Conservation (phyloP, 129 eudicot genomes). For the Scalesia atractyloides region DNA sequence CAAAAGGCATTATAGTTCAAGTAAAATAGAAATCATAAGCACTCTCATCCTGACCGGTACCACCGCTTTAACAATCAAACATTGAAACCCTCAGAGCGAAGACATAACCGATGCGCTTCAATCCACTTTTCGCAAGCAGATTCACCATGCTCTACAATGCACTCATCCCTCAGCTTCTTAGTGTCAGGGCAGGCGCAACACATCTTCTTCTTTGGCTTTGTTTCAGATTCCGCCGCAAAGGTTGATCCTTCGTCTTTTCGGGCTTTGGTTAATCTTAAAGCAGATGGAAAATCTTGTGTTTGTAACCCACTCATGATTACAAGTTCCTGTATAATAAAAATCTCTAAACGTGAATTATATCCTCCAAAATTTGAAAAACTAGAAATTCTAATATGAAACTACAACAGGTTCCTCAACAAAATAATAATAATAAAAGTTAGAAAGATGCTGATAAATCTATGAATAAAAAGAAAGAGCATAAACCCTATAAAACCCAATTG, state of each 20-base stretch:
- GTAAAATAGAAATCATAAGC: conserved; percentile 11
- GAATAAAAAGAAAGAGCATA: too few species aligned
- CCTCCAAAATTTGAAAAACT: background rate
- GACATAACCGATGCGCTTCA: conserved; percentile 79
- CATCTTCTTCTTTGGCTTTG: conserved; percentile 93
- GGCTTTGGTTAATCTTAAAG: conserved; percentile 37
- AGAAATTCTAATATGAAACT: too few species aligned
- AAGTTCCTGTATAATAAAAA: conserved; percentile 20
- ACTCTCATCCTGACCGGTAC: background rate
- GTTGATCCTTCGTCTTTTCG: conserved; percentile 43
- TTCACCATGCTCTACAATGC: conserved; percentile 88
- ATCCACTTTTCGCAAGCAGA: conserved; percentile 83
- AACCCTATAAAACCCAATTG: too few species aligned
- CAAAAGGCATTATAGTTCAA: conserved; percentile 5
- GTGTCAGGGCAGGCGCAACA: conserved; percentile 96
- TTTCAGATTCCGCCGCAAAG: conserved; percentile 32
- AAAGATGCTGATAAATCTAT: too few species aligned
- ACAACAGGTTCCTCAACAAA: too few species aligned
- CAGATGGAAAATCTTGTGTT: conserved; percentile 40
- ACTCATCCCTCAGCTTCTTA: conserved; percentile 88
- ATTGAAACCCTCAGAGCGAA: conserved; percentile 83
- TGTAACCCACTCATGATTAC: conserved; percentile 52
- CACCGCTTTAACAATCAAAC: conserved; percentile 42
- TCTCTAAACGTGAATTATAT: background rate
- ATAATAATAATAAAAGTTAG: too few species aligned